A percentile compares a stretch with the other conserved stretches of the same genome.
Conservation (phyloP, 805 yeast species). For the Teunomyces lycoperdinae region DNA sequence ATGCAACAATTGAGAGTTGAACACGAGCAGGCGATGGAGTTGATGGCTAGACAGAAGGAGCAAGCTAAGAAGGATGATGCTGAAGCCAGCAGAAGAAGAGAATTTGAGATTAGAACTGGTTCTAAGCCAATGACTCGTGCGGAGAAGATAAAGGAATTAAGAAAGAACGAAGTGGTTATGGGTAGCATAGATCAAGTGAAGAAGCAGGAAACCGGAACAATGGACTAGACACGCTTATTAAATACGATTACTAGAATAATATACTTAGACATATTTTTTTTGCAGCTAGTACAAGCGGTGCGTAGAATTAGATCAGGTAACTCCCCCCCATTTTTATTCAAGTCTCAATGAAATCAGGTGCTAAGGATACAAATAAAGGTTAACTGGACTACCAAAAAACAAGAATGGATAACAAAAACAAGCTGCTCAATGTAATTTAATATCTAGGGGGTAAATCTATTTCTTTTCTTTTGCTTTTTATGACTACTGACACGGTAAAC, state of each 20-base stretch:
- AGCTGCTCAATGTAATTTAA: too few relatives aligned
- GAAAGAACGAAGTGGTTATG: constrained; percentile 69
- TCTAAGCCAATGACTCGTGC: constrained; percentile 43
- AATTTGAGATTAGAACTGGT: constrained; percentile 45
- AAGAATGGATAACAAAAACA: too few relatives aligned
- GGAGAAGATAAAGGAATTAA: constrained; percentile 51
- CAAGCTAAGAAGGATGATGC: constrained; percentile 74
- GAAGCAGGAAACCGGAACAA: constrained; percentile 6
- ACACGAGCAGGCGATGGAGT: constrained; percentile 65
- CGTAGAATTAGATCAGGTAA: neutral
- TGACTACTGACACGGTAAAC: too few relatives aligned
- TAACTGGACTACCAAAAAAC: neutral
- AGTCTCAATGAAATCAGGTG: neutral
- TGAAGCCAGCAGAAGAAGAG: constrained; percentile 46
- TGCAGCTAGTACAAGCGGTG: neutral
- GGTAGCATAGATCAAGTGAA: constrained; percentile 46
- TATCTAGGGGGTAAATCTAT: too few relatives aligned
- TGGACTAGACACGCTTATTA: neutral
- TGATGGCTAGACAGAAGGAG: constrained; percentile 61
- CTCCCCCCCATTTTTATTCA: neutral
- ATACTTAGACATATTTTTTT: neutral
- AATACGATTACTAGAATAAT: neutral
- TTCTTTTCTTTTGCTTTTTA: too few relatives aligned
- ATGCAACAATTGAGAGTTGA: constrained; percentile 54
- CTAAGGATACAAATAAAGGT: neutral